Conservation (phyloP, 768 basidiomycete species). For the Saitozyma podzolica region DNA sequence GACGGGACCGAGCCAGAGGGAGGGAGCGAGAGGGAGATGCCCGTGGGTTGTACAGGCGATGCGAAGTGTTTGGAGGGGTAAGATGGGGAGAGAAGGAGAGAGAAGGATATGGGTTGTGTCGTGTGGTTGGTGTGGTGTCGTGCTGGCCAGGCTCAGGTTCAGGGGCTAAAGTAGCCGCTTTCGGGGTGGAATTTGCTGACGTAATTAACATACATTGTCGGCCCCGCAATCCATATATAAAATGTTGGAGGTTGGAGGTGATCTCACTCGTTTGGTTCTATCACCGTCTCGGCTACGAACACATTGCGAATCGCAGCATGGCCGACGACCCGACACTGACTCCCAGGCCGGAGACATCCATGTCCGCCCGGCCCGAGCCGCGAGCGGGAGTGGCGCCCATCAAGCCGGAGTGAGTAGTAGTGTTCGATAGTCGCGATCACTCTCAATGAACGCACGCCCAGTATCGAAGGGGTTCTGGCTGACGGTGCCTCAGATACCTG, state of each 20-base stretch:
- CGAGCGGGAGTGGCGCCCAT: constrained; percentile 40
- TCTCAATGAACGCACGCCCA: background rate
- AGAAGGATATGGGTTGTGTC: constrained; percentile 7
- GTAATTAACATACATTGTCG: background rate
- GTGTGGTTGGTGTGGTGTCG: background rate
- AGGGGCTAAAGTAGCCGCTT: constrained; percentile 1
- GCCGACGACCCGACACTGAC: background rate
- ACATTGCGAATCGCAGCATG: background rate
- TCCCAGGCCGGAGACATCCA: background rate
- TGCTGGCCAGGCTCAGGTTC: constrained; percentile 6
- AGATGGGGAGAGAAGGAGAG: constrained; percentile 10
- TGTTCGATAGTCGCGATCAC: background rate
- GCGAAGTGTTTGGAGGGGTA: constrained; percentile 4
- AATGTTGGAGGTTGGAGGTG: background rate
- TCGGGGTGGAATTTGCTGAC: background rate
- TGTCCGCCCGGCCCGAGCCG: constrained; percentile 33
- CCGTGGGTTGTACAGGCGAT: constrained; percentile 3
- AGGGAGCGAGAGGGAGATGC: background rate
- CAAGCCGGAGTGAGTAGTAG: constrained; percentile 46
- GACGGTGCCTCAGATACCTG: constrained; percentile 18
- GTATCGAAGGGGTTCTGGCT: background rate
- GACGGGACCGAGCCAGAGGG: constrained; percentile 6
- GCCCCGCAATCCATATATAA: background rate
- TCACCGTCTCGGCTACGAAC: too few relatives aligned
- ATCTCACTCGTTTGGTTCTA: too few relatives aligned